Percentiles rank a stretch among this genome's conserved stretches.
These are phyloP conservation scores for Eragrostis tef DNA, from an alignment of 202 grass and related monocot genomes.

Conservation along the genomic window DNA sequence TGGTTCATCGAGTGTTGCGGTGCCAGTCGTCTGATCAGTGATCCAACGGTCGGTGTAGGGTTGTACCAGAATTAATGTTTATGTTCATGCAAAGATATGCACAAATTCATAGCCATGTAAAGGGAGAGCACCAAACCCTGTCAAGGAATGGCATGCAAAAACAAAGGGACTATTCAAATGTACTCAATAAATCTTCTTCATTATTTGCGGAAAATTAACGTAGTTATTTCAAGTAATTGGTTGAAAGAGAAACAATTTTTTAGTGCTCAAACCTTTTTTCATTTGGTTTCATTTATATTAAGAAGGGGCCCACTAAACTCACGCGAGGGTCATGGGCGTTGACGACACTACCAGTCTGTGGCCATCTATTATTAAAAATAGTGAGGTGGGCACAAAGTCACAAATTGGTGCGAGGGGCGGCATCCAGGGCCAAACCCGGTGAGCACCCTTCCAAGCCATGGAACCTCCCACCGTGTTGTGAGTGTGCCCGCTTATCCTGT, in stretches of 20 bases:
- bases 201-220: not conserved
- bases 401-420: no score
- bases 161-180: not conserved
- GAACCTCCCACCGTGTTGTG: no score
- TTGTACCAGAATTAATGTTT: no score
- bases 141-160: not conserved
- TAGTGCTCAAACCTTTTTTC: not conserved
- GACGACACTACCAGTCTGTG: no score
- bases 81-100: not conserved
- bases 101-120: not conserved
- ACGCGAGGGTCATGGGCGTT: no score
- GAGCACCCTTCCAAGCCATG: no score
- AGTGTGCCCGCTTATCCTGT: no score
- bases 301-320: no score
- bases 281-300: not conserved
- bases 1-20: not conserved
- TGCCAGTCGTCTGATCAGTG: not conserved
- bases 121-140: no score
- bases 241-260: not conserved
- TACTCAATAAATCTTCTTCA: not conserved
- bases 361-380: no score
- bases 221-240: not conserved
- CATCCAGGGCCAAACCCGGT: no score
- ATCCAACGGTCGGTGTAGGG: not conserved
- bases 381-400: no score